phyloP scores from a whole-genome alignment of 176 grass and related monocot genomes.

The Miscanthus lutarioriparius region DNA sequence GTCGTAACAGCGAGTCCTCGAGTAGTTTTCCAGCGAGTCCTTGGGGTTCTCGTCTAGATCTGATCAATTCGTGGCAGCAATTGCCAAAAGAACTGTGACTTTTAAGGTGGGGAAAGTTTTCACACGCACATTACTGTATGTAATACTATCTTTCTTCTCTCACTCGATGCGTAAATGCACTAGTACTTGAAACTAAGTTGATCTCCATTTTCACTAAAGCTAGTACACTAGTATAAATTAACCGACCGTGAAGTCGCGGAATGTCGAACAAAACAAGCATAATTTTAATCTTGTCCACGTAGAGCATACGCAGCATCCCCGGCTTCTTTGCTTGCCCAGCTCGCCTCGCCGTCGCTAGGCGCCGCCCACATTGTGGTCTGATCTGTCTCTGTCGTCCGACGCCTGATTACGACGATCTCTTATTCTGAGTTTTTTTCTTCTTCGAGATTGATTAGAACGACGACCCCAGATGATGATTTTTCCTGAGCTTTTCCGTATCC shows the following conservation, averaged over 20 bases:
- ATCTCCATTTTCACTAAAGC: background rate
- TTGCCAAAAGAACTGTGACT: background rate
- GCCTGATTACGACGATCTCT: background rate
- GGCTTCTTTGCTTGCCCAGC: background rate
- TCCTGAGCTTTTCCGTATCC: background rate
- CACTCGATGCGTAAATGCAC: no score
- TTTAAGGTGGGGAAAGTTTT: no score
- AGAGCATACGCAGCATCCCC: background rate
- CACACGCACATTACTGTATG: no score
- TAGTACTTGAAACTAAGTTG: background rate
- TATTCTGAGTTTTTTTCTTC: background rate
- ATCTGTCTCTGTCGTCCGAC: conserved; percentile 16
- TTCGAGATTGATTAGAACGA: conserved; percentile 5
- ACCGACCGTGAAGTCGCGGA: background rate
- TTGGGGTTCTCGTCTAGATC: background rate
- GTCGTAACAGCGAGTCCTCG: background rate
- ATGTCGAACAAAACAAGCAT: background rate
- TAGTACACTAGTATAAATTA: background rate
- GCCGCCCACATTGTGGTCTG: background rate
- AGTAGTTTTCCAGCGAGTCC: background rate
- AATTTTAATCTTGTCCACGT: background rate
- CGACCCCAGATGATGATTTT: background rate
- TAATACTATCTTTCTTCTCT: no score
- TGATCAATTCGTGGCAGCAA: background rate
- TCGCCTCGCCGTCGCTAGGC: background rate